Base-by-base conservation (phyloP, 148 eudicot genomes). In the Vaccinium vitisidaea region DNA sequence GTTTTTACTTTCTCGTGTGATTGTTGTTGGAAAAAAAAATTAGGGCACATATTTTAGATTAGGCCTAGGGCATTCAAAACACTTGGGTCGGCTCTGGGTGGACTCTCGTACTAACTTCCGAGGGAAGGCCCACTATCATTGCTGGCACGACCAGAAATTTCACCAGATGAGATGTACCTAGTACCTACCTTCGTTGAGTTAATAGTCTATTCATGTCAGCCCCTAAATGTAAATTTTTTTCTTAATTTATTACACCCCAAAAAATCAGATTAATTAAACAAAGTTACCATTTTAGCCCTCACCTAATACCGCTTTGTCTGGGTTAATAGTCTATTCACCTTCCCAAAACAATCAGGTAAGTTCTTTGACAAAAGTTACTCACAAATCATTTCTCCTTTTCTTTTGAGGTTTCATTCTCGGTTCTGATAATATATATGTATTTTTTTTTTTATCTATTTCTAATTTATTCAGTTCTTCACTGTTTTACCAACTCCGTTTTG, bases 231-330 rank as follows among this genome's bases (percentile, higher is more conserved):
- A n/a, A n/a, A n/a, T n/a, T n/a, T n/a, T n/a, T n/a, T n/a, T n/a
- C n/a, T n/a, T n/a, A 36, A 36, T 36, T 36, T 36, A 36, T 36
- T 36, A 36, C 39, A 36, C 0, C 39, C 2, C 1, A 36, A 36
- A 36, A 36, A 36, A 36, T 36, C 39, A 36, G 39, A 36, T 36
- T 36, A 36, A 36, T 36, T 36, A 36, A 36, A 36, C 39, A 5
- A 21, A 19, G 4, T 14, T 23, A 76, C 85, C 81, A 43, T 48
- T 80, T n/a, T 80, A 36, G 11, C 80, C 83, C 80, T 75, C 80
- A 85, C 87, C 89, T 84, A 84, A 69, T 53, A 49, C 84, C 5
- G 14, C 39, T 36, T 36, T 36, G 39, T 27, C 1, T 18, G 15
- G 52, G 23, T 54, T 30, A 83, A 7, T 73, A 69, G 61, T 52